Base-by-base conservation (phyloP, 352 stramenopile genomes). In the Phytopythium mirpurense region DNA sequence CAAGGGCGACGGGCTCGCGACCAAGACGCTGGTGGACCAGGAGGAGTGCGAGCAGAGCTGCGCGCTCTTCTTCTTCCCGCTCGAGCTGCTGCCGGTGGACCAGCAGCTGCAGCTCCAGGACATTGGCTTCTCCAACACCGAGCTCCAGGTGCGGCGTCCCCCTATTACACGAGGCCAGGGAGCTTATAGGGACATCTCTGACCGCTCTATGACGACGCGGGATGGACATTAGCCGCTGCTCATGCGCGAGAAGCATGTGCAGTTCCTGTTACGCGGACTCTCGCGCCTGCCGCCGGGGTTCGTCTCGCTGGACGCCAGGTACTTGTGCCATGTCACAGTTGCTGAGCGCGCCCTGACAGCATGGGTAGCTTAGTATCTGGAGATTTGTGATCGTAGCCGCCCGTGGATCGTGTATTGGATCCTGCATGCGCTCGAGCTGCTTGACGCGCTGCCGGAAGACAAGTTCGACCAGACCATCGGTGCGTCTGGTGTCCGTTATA, bases 321-420 rank as follows among this genome's bases (percentile, higher is more conserved):
- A 32, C 5, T 32, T n/a, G n/a, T n/a, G n/a, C n/a, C n/a, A n/a
- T n/a, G n/a, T n/a, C n/a, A n/a, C n/a, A n/a, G n/a, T n/a, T n/a
- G n/a, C n/a, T 86, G 65, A 50, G 31, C 32, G 5, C 4, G 38
- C n/a, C 18, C 11, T 44, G 11, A 3, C 9, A 16, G 32, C 9
- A 5, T 8, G 2, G n/a, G 19, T 16, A 8, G 38, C 38, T 44
- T 18, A 44, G 7, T 44, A 3, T 11, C 2, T 0, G 38, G 18
- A 18, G 18, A 3, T 16, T 23, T 16, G 10, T 3, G 2, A 0
- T 5, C 29, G 29, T 9, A 98, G 90, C 72, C 90, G 94, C 18
- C 93, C 96, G 11, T 99, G 96, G 96, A 97, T 99, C 53, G 67
- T 95, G 19, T 99, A 99, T 69, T 99, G 96, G 96, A 97, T 98